A percentile compares a stretch with the other conserved stretches of the same genome.
Evolutionary conservation across 1,284 basidiomycete genomes (phyloP).

Genomic region (Anthracocystis setariae): DNA sequence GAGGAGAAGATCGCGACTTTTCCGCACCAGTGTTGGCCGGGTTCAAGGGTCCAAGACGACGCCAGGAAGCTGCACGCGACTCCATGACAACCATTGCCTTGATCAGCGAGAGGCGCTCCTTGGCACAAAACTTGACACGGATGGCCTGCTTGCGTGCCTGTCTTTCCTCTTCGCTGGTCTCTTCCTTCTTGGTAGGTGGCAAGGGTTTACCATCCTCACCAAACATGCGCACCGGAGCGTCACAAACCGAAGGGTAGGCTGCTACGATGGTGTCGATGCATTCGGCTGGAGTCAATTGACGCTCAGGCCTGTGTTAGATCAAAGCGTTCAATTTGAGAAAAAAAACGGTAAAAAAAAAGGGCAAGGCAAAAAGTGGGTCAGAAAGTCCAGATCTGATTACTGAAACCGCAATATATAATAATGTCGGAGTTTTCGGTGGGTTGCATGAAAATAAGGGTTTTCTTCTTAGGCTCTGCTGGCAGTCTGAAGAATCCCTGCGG

Average conservation of each 20-base stretch:
- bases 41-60: slow-evolving; percentile 34
- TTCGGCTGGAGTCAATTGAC: slow-evolving; percentile 9
- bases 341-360: not conserved
- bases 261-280: slow-evolving; percentile 28
- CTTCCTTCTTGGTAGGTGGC: slow-evolving; percentile 56
- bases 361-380: not conserved
- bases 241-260: slow-evolving; percentile 39
- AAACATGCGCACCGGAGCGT: slow-evolving; percentile 42
- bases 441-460: no score
- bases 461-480: no score
- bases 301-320: slow-evolving; percentile 26
- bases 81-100: slow-evolving; percentile 61
- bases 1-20: slow-evolving; percentile 1
- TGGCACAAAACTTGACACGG: slow-evolving; percentile 33
- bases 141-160: slow-evolving; percentile 44
- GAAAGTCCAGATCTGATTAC: slow-evolving; percentile 7
- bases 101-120: slow-evolving; percentile 51
- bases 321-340: not conserved
- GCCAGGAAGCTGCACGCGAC: slow-evolving; percentile 40
- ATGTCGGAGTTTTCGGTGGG: no score
- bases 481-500: no score
- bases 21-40: not conserved
- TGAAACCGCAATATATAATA: no score
- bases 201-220: slow-evolving; percentile 50
- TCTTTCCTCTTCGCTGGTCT: slow-evolving; percentile 50